Percentiles rank a stretch among this genome's conserved stretches.
phyloP scores from a whole-genome alignment of 1,284 basidiomycete species.

The Rhodotorula sp. region DNA sequence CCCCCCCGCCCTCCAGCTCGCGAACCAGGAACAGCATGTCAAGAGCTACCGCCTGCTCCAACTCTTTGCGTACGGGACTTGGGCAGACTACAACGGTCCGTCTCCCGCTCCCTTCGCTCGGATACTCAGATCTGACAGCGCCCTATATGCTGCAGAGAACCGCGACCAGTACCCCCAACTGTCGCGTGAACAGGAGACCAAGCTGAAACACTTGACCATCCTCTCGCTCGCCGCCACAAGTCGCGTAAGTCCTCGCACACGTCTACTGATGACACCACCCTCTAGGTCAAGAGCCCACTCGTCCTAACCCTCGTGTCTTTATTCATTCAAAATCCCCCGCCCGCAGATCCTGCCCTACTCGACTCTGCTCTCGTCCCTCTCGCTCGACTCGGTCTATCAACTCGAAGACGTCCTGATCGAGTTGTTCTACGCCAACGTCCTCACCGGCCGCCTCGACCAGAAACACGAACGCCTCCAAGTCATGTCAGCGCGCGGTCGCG shows the following conservation, averaged over 20 bases:
- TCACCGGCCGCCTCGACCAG: conserved; percentile 88
- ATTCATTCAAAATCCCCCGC: too few relatives aligned
- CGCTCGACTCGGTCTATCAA: conserved; percentile 71
- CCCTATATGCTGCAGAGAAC: conserved; percentile 55
- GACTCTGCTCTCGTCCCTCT: conserved; percentile 63
- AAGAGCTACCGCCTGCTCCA: conserved; percentile 64
- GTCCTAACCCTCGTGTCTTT: not conserved
- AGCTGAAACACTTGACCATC: conserved; percentile 88
- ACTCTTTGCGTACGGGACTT: conserved; percentile 85
- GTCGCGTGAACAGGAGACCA: conserved; percentile 68
- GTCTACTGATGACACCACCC: too few relatives aligned
- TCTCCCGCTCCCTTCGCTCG: not conserved
- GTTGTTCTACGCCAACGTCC: conserved; percentile 81
- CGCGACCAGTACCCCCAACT: conserved; percentile 66
- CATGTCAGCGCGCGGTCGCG: conserved; percentile 87
- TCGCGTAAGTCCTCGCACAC: conserved; percentile 58
- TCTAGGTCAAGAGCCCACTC: too few relatives aligned
- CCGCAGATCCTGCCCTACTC: conserved; percentile 70
- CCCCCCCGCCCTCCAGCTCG: conserved; percentile 60
- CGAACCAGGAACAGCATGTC: conserved; percentile 61
- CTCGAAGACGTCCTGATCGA: conserved; percentile 96
- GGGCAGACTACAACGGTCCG: conserved; percentile 66
- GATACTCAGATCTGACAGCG: not conserved
- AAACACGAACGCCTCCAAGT: conserved; percentile 80
- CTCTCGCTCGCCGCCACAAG: conserved; percentile 71